Conservation (phyloP, 2,329 filamentous ascomycete genomes). For the Knoxdaviesia proteae region DNA sequence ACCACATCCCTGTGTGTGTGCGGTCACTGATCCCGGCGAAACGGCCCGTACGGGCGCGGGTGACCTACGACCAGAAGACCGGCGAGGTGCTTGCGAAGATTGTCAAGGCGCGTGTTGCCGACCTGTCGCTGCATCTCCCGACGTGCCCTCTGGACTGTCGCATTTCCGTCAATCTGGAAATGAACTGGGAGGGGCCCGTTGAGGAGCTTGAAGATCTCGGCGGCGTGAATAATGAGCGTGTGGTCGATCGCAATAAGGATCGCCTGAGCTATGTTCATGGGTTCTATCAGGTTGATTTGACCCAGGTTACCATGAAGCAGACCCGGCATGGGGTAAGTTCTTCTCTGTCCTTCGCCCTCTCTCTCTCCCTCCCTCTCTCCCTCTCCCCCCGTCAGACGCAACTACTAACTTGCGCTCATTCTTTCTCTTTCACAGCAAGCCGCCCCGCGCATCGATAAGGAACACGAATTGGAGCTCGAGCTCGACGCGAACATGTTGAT, state of each 20-base stretch:
- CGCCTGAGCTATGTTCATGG: slow-evolving; percentile 78
- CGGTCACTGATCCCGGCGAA: slow-evolving; percentile 36
- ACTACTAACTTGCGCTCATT: neutral
- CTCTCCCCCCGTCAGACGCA: neutral
- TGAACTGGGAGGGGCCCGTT: slow-evolving; percentile 56
- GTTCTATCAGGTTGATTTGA: slow-evolving; percentile 77
- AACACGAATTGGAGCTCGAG: slow-evolving; percentile 69
- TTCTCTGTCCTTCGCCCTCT: neutral
- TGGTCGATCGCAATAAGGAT: slow-evolving; percentile 51
- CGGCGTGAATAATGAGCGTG: slow-evolving; percentile 8
- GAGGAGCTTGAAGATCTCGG: slow-evolving; percentile 27
- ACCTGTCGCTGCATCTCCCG: slow-evolving; percentile 75
- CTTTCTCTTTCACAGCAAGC: slow-evolving; percentile 10
- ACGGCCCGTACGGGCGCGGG: slow-evolving; percentile 11
- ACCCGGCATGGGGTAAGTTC: slow-evolving; percentile 17
- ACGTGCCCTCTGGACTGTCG: slow-evolving; percentile 66
- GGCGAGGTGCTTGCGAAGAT: slow-evolving; percentile 58
- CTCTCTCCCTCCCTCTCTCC: slow-evolving; percentile 1
- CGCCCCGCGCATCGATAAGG: slow-evolving; percentile 29
- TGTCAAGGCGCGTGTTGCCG: slow-evolving; percentile 72
- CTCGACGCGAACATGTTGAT: slow-evolving; percentile 41
- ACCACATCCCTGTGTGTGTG: slow-evolving; percentile 43
- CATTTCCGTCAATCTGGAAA: slow-evolving; percentile 87
- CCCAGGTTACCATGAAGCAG: slow-evolving; percentile 49
- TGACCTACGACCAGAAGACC: slow-evolving; percentile 36